Percentiles rank a stretch among this genome's conserved stretches.
phyloP scores from a whole-genome alignment of 805 yeast species.

The Diddensiella santjacobensis region DNA sequence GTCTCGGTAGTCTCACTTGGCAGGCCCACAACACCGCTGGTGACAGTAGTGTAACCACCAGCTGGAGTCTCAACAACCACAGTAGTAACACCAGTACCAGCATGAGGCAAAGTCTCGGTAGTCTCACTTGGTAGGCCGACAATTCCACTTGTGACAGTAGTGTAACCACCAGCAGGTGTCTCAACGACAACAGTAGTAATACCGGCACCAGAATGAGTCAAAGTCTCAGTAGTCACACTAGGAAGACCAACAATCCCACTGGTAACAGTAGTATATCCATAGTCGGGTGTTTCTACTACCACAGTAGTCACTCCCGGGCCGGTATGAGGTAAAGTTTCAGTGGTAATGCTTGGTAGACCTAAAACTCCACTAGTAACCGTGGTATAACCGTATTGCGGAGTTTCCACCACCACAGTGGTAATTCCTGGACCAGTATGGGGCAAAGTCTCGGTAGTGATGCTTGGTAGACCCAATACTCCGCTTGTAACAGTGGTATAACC shows the following conservation, averaged over 20 bases:
- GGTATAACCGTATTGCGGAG: constrained; percentile 2
- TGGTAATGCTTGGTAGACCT: not conserved
- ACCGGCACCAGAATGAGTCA: not conserved
- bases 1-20: not conserved
- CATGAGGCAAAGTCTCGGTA: not conserved
- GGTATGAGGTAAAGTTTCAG: not conserved
- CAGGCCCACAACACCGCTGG: constrained; percentile 5
- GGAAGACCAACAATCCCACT: constrained; percentile 1
- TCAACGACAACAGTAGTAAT: constrained; percentile 2
- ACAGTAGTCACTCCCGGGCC: constrained; percentile 8
- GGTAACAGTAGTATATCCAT: constrained; percentile 9
- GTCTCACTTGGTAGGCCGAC: not conserved
- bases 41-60: not conserved
- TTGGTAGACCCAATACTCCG: constrained; percentile 5
- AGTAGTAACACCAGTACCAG: constrained; percentile 1
- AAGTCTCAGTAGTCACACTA: not conserved
- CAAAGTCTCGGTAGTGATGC: not conserved
- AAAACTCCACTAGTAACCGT: constrained; percentile 2
- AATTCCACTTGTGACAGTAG: not conserved
- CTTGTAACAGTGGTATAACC: constrained; percentile 5
- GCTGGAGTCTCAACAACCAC: constrained; percentile 1
- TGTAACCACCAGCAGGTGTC: constrained; percentile 1
- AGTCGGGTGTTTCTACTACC: constrained; percentile 5
- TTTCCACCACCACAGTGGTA: constrained; percentile 1
- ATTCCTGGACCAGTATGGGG: not conserved